Evolutionary conservation across 2,329 filamentous ascomycete species (phyloP).

Genomic region (Ascochyta koolunga): DNA sequence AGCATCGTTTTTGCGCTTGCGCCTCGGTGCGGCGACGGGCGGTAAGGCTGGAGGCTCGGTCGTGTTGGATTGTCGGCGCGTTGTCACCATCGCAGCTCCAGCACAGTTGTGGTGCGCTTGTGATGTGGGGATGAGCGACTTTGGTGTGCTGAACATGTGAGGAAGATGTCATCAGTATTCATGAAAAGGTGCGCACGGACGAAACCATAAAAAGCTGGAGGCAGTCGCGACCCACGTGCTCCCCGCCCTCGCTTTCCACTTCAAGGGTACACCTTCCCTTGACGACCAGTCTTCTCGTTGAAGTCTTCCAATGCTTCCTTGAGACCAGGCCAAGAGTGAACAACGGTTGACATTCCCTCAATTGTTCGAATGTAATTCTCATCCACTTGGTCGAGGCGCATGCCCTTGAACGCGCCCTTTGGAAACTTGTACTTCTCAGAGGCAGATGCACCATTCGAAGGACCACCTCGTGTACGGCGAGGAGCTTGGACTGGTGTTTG

Average conservation of each 20-base stretch:
- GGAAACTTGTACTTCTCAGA: constrained; percentile 20
- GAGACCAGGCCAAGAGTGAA: constrained; percentile 28
- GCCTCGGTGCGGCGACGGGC: neutral
- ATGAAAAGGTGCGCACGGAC: constrained; percentile 1
- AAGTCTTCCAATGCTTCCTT: constrained; percentile 26
- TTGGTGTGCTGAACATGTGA: neutral
- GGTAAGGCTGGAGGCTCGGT: constrained; percentile 1
- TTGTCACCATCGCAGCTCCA: constrained; percentile 6
- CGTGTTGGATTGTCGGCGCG: constrained; percentile 6
- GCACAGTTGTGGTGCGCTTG: neutral
- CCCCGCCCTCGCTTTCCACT: neutral
- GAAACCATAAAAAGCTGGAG: constrained; percentile 5
- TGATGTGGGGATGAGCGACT: neutral
- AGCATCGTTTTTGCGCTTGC: constrained; percentile 1
- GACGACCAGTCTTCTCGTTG: constrained; percentile 28
- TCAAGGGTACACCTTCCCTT: constrained; percentile 5
- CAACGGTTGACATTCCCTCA: constrained; percentile 23
- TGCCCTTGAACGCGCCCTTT: constrained; percentile 16
- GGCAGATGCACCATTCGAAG: neutral
- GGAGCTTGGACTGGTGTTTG: constrained; percentile 10
- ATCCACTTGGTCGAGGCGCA: constrained; percentile 23
- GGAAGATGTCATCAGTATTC: constrained; percentile 2
- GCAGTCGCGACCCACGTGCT: constrained; percentile 17
- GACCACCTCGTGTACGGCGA: constrained; percentile 2
- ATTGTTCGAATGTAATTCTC: constrained; percentile 29